Conservation (phyloP, 73 alveolate species). For the Paramecium sexaurelia region DNA sequence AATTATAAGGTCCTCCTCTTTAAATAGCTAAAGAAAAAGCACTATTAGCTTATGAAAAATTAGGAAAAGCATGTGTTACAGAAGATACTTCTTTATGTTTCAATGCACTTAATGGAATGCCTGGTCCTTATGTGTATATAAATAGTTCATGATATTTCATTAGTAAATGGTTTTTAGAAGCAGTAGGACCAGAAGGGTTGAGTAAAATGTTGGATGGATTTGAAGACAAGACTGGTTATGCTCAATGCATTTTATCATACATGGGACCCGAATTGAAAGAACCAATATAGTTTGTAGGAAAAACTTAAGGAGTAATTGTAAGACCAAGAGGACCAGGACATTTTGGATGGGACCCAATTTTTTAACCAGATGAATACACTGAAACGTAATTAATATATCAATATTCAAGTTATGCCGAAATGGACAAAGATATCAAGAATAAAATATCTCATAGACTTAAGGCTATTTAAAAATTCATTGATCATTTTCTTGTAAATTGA, state of each 20-base stretch:
- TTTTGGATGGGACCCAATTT: slow-evolving; percentile 97
- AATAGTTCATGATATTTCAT: background rate
- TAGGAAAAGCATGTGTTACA: slow-evolving; percentile 79
- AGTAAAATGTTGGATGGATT: slow-evolving; percentile 86
- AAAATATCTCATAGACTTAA: slow-evolving; percentile 86
- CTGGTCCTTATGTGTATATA: slow-evolving; percentile 91
- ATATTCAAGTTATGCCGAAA: slow-evolving; percentile 77
- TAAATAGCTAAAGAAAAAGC: slow-evolving; percentile 90
- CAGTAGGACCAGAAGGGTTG: slow-evolving; percentile 86
- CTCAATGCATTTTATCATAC: slow-evolving; percentile 90
- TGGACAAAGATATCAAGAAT: slow-evolving; percentile 86
- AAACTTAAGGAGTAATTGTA: slow-evolving; percentile 90
- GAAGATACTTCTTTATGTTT: slow-evolving; percentile 95
- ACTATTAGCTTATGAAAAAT: slow-evolving; percentile 69
- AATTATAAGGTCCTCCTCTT: slow-evolving; percentile 91
- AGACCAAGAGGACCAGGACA: slow-evolving; percentile 90
- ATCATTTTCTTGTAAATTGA: slow-evolving; percentile 32
- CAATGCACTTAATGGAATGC: slow-evolving; percentile 94
- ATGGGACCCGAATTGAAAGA: slow-evolving; percentile 71
- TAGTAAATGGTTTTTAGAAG: slow-evolving; percentile 86
- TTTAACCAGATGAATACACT: slow-evolving; percentile 89
- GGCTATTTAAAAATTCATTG: slow-evolving; percentile 76
- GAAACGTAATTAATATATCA: slow-evolving; percentile 68
- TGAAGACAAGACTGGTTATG: slow-evolving; percentile 94
- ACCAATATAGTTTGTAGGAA: slow-evolving; percentile 91